Evolutionary conservation across 2,329 filamentous ascomycete genomes (phyloP), one percentile per base, ranked within the genome.

Genomic region (Ascosphaera acerosa): DNA sequence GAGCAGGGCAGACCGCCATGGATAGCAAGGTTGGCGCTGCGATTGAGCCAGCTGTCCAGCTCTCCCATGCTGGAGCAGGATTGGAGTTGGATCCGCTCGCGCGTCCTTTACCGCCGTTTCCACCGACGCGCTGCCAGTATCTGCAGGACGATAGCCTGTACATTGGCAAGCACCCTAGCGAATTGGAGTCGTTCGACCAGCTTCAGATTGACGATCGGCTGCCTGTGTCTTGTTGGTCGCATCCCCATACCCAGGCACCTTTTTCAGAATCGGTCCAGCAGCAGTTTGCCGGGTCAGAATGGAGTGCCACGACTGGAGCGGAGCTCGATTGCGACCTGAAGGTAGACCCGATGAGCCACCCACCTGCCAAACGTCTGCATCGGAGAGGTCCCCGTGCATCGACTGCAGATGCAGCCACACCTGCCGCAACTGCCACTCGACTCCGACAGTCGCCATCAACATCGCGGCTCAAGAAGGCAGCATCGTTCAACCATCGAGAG

Each of bases 381-480:
- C 14, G 15, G n/a, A n/a, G n/a, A n/a, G n/a, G n/a, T 32, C 25
- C 32, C 12, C 10, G 10, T 7, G 19, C 28, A 6, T 35, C 17
- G 12, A 31, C 35, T 18, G 35, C 36, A 12, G 30, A 35, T 7
- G 33, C 37, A 29, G 39, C 39, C 9, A 34, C 35, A 4, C 38
- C 38, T 12, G 5, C n/a, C 10, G 26, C 20, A 12, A 23, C 20
- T 9, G 20, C 12, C 9, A 23, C 20, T 9, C 27, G 9, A 12
- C 31, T 15, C 22, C 9, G 20, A 12, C 27, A 15, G 32, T 31
- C 29, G 22, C 19, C n/a, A 18, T 26, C 19, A 20, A 22, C 4
- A 15, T 15, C 26, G 7, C 14, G n/a, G 12, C 14, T 28, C 12
- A 23, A 20, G 29, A 23, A 18, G 25, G 16, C 28, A 16, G 25